A percentile compares a stretch with the other conserved stretches of the same genome.
These are phyloP conservation scores for Artemisia annua DNA, from an alignment of 129 eudicot species.

Conservation along the genomic window DNA sequence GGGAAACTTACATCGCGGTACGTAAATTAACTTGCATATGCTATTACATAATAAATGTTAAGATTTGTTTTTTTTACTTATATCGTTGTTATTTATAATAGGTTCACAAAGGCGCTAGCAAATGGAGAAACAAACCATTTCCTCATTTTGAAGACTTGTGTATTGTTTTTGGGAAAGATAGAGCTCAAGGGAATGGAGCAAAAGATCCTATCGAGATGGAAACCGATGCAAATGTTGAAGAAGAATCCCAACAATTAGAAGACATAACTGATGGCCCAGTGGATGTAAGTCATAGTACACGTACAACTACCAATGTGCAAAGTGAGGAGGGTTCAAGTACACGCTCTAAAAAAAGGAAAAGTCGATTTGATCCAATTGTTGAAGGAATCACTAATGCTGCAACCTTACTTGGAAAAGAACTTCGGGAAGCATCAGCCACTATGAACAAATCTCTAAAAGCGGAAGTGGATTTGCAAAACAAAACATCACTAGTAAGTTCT, in stretches of 20 bases:
- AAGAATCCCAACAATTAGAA: not conserved
- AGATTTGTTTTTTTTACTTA: not conserved
- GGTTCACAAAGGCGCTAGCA: not conserved
- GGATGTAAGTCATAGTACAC: not conserved
- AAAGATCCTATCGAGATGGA: not conserved
- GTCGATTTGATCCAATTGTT: not conserved
- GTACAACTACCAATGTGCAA: not conserved
- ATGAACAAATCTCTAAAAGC: not conserved
- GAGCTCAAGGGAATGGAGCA: not conserved
- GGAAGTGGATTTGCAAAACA: not conserved
- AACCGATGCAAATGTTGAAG: not conserved
- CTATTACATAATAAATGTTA: too few species aligned
- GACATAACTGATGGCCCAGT: not conserved
- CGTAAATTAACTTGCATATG: too few species aligned
- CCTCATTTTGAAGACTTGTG: not conserved
- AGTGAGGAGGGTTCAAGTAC: not conserved
- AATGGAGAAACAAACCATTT: not conserved
- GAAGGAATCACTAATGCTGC: constrained; percentile 7
- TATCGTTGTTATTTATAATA: not conserved
- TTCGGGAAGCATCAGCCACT: not conserved
- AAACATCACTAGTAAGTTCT: constrained; percentile 1
- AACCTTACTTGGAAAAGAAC: not conserved
- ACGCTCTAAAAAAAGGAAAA: not conserved
- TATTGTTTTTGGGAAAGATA: not conserved
- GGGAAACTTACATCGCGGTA: not conserved